Base-by-base conservation (phyloP, 75 land plant genomes). In the Pinus albicaulis region DNA sequence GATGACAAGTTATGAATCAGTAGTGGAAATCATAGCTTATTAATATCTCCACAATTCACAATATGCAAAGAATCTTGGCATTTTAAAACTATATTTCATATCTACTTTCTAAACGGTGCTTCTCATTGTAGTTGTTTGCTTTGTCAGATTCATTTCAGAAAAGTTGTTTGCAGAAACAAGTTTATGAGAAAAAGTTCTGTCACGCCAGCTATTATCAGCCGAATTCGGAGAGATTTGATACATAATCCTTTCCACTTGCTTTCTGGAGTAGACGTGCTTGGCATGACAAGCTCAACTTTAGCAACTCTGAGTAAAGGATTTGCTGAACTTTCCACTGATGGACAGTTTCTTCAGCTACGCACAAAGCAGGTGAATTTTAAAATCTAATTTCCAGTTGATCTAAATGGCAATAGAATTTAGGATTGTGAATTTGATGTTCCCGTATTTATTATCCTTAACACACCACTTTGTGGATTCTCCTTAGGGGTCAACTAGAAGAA, bases 171-270 rank as follows among this genome's bases (percentile, higher is more conserved):
- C 68, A 89, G 71, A 82, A 92, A 85, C 76, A 81, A 92, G 80
- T 91, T 83, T 65, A 86, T 95, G 88, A 79, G 96, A 57, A 92
- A 88, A 76, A 98, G 99, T 77, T 77, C 81, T 19, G 84, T 98
- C 28, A 19, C 80, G 56, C 77, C 86, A 57, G 87, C 95, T 17
- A 87, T 98, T 75, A 36, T 77, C 63, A 86, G 91, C 77, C 93
- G 93, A 23, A 85, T 98, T 31, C 83, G 83, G 79, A 88, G 93
- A 76, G 99, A 98, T 76, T 75, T 98, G 28, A 90, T 98, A 58
- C 99, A 98, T 78, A 95, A 98, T 81, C 98, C 98, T 56, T 81
- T 98, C 62, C 99, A 91, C 80, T 87, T 98, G 34, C 79, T 98
- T 66, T 89, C 87, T 68, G 92, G 98, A 14, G 86, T 98, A 7